Base-by-base conservation (phyloP, 2,329 filamentous ascomycete genomes). In the Fusarium duplospermum region DNA sequence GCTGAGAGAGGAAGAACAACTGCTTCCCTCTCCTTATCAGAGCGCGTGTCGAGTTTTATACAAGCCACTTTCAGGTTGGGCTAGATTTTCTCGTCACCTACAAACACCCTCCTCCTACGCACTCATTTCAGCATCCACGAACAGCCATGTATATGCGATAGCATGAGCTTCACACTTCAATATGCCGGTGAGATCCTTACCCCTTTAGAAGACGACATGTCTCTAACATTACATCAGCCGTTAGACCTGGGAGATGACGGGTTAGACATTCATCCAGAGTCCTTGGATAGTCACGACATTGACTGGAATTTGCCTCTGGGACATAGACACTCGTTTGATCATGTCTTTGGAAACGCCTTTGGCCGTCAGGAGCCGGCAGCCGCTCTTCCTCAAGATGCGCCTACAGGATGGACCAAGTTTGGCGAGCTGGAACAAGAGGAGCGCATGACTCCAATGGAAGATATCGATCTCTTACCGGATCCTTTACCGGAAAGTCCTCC, bases 351-450 rank as follows among this genome's bases (percentile, higher is more conserved):
- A 38, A 54, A 64, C 13, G 18, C 62, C 2, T 73, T 70, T 63
- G 33, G 59, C 64, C 33, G 62, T 47, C 27, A 54, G 50, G 66
- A 67, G 54, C 57, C 62, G 27, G 13, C 36, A 2, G 50, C 24
- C 9, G 22, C 35, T 11, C 33, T 38, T 31, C 27, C 27, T 16
- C 60, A 70, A 54, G 58, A 64, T 20, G 22, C 63, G 16, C 58
- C 58, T 68, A 56, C 58, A 20, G 56, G 69, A 45, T 75, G 73
- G 73, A 75, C 73, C 45, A 75, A 75, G 36, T 71, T 73, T 59
- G 64, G 72, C 14, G 67, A 75, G 45, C 27, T 57, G 50, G 60
- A 63, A 18, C 47, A 67, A 20, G 62, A 68, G 3, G 57, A 75
- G 13, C 52, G 56, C 18, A 54, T 69, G 54, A 70, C 50, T 31